These are phyloP conservation scores for Nemania diffusa DNA, from an alignment of 2,329 filamentous ascomycete species.

Conservation along the genomic window DNA sequence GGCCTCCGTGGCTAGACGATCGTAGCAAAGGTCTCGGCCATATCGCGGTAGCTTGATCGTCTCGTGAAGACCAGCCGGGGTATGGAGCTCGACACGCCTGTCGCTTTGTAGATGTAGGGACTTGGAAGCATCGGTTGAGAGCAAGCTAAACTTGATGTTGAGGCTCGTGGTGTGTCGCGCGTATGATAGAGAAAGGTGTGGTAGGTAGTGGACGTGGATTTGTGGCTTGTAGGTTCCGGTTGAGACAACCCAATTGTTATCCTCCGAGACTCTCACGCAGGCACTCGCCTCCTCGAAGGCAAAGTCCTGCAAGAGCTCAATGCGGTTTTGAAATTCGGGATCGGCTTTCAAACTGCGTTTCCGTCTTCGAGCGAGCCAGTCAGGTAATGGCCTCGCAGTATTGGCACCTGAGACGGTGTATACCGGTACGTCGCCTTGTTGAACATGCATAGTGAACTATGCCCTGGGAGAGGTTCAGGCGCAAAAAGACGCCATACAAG, in stretches of 20 bases:
- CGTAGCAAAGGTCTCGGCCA: conserved; percentile 75
- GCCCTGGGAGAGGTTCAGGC: conserved; percentile 11
- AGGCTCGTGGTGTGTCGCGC: conserved; percentile 87
- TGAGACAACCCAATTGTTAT: conserved; percentile 97
- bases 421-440: conserved; percentile 84
- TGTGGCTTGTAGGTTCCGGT: conserved; percentile 82
- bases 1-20: conserved; percentile 82
- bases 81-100: conserved; percentile 88
- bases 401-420: conserved; percentile 96
- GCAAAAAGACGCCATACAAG: conserved; percentile 6
- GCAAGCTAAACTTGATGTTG: conserved; percentile 89
- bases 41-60: conserved; percentile 91
- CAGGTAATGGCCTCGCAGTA: conserved; percentile 86
- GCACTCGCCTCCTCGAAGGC: conserved; percentile 95
- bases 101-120: conserved; percentile 93
- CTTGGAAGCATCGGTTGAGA: conserved; percentile 93
- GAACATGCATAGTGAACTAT: conserved; percentile 75
- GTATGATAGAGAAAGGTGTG: conserved; percentile 93
- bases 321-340: conserved; percentile 89
- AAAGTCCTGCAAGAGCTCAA: conserved; percentile 96
- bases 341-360: conserved; percentile 94
- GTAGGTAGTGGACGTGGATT: conserved; percentile 95
- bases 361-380: conserved; percentile 88
- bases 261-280: conserved; percentile 86
- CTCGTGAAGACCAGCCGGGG: conserved; percentile 77